phyloP scores from a whole-genome alignment of 495 filamentous ascomycete species.

The Hypoxylon intermedium region DNA sequence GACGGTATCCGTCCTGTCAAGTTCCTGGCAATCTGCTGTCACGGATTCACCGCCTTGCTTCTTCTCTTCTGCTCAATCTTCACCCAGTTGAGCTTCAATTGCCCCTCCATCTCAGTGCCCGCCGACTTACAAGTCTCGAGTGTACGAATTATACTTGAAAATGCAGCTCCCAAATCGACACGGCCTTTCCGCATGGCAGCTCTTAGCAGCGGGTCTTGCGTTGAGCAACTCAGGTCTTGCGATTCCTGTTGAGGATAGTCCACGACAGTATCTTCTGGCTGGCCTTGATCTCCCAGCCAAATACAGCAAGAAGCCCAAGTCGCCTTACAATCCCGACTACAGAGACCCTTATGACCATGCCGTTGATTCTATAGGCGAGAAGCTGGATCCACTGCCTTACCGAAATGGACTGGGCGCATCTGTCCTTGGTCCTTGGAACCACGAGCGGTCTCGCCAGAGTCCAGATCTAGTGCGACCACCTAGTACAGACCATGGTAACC shows the following conservation, averaged over 20 bases:
- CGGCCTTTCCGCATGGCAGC: constrained; percentile 25
- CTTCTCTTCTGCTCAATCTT: background rate
- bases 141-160: background rate
- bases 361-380: constrained; percentile 64
- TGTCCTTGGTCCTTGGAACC: constrained; percentile 71
- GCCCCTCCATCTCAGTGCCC: background rate
- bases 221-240: constrained; percentile 44
- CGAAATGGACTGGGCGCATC: constrained; percentile 69
- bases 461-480: constrained; percentile 70
- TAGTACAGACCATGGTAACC: constrained; percentile 67
- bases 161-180: constrained; percentile 45
- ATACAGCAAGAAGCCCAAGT: constrained; percentile 43
- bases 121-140: background rate
- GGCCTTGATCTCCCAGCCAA: constrained; percentile 53
- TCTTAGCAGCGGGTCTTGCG: constrained; percentile 43
- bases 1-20: constrained; percentile 22
- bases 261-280: constrained; percentile 57
- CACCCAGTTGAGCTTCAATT: constrained; percentile 6
- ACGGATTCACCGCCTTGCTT: background rate
- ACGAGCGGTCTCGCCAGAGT: constrained; percentile 65
- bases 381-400: constrained; percentile 67
- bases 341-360: constrained; percentile 54
- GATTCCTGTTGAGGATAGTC: constrained; percentile 58
- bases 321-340: constrained; percentile 55
- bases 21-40: background rate